These are phyloP conservation scores for Talaromyces stipitatus DNA, from an alignment of 495 filamentous ascomycete genomes.

Conservation along the genomic window DNA sequence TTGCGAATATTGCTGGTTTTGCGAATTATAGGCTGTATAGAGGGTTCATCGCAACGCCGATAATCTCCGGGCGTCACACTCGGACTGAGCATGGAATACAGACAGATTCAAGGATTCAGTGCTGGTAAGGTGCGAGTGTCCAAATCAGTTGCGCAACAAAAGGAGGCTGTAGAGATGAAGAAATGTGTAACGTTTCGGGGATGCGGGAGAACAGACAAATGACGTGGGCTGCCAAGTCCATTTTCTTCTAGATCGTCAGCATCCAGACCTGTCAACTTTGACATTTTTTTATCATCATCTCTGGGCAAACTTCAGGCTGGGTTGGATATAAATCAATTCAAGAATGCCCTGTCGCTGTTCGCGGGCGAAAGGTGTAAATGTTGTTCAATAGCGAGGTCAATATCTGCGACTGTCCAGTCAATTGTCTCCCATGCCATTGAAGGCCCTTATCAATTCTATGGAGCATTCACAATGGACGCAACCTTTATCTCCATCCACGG, in stretches of 20 bases:
- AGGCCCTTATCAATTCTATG: too few species aligned
- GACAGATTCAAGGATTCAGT: too few species aligned
- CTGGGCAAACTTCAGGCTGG: background rate
- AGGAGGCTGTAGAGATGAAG: background rate
- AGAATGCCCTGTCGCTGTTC: background rate
- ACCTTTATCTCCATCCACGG: slow-evolving; percentile 94
- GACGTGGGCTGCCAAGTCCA: background rate
- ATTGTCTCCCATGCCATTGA: too few species aligned
- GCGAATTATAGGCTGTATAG: too few species aligned
- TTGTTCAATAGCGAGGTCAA: background rate
- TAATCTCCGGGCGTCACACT: too few species aligned
- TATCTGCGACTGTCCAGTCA: background rate
- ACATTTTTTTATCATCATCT: background rate
- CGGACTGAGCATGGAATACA: too few species aligned
- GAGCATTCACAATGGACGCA: slow-evolving; percentile 61
- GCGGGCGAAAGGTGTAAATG: background rate
- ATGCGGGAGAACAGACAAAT: background rate
- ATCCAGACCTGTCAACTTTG: background rate
- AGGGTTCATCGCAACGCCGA: too few species aligned
- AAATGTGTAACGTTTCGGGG: background rate
- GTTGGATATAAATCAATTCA: background rate
- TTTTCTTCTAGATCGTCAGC: background rate
- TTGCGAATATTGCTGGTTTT: too few species aligned
- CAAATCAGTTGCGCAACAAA: background rate
- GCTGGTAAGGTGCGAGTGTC: too few species aligned